Base-by-base conservation (phyloP, 2,329 filamentous ascomycete species). In the Rachicladosporium sp. region DNA sequence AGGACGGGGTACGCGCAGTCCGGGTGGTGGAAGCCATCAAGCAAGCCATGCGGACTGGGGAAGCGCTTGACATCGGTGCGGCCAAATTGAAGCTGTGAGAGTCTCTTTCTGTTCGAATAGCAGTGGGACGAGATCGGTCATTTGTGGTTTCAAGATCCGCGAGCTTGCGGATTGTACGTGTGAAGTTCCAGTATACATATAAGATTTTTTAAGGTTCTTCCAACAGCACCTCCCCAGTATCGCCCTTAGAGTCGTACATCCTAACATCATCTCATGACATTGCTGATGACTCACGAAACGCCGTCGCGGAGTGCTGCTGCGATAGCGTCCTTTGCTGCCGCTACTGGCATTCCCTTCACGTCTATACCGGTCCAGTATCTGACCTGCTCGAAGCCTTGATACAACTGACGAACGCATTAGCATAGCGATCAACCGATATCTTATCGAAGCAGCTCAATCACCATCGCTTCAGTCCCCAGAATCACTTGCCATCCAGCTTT, bases 401-500 rank as follows among this genome's bases (percentile, higher is more conserved):
- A 41, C 5, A 41, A 27, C 23, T 27, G 23, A 27, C 23, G 23
- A 7, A 27, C 8, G 8, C 23, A 7, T 27, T 27, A 27, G 23
- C 23, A 27, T 7, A 7, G 23, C 23, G 6, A 4, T 7, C 23
- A 27, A 7, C 58, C 87, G 82, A 63, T 78, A 85, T 46, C 87
- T 80, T 4, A 27, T 27, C 23, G n/a, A n/a, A n/a, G n/a, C n/a
- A 27, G 23, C 8, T 7, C 23, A 27, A 4, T 27, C 23, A 27
- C 31, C 67, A 87, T 64, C 0, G 82, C 79, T 63, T 87, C 82
- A 0, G 81, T 85, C 0, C 82, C 82, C 4, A 84, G 58, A 15
- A 87, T 80, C 1, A 87, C 76, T 59, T 78, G 71, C 82, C 82
- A 87, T 0, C 78, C 78, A 7, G 68, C 66, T 2, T 63, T 59